Percentiles rank a stretch among this genome's conserved stretches.
Conservation (phyloP, 768 basidiomycete species). For the Trametes elegans region DNA sequence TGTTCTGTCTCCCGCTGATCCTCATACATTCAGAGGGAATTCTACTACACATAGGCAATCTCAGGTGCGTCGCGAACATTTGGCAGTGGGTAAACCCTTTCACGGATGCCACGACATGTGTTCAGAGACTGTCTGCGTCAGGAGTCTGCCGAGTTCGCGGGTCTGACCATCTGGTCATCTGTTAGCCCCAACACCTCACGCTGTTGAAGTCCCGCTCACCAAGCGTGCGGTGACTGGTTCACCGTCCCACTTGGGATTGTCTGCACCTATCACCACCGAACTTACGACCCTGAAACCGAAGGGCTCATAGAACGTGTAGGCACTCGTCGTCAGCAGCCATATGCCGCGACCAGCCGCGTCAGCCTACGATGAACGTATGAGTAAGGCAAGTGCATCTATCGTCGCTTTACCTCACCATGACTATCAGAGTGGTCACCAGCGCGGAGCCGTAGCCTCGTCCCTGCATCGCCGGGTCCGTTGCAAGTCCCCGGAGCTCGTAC, state of each 20-base stretch:
- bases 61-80: too few species aligned
- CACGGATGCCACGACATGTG: too few species aligned
- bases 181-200: too few species aligned
- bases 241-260: slow-evolving; percentile 18
- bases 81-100: too few species aligned
- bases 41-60: too few species aligned
- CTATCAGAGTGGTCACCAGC: slow-evolving; percentile 5
- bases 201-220: slow-evolving; percentile 9
- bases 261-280: not conserved
- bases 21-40: too few species aligned
- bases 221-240: slow-evolving; percentile 15
- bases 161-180: slow-evolving; percentile 4
- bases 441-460: slow-evolving; percentile 20
- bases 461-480: slow-evolving; percentile 10
- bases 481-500: slow-evolving; percentile 11
- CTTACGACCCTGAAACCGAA: slow-evolving; percentile 14
- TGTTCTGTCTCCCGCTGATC: too few species aligned
- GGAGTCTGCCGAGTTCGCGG: too few species aligned
- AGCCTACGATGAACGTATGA: not conserved
- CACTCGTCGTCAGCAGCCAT: slow-evolving; percentile 16
- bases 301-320: slow-evolving; percentile 16
- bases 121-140: too few species aligned
- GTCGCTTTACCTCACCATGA: not conserved
- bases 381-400: not conserved
- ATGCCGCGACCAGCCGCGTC: slow-evolving; percentile 12